phyloP scores from a whole-genome alignment of 1,284 basidiomycete genomes.

The Cystobasidium slooffiae region DNA sequence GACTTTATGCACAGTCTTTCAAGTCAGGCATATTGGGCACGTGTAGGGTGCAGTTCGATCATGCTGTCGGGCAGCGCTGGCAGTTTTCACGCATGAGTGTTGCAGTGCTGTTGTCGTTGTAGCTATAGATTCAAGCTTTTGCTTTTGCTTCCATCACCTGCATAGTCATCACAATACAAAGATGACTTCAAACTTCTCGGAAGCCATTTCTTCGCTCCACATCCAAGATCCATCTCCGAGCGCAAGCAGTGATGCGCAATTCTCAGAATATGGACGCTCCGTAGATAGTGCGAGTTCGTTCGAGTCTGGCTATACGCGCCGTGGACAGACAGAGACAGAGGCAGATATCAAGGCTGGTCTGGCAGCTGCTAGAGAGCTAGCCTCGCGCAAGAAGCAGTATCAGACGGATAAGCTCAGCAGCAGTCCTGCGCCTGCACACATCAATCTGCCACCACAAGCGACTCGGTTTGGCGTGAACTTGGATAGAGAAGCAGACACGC shows the following conservation, averaged over 20 bases:
- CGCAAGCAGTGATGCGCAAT: slow-evolving; percentile 1
- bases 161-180: background rate
- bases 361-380: slow-evolving; percentile 37
- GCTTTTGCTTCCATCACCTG: background rate
- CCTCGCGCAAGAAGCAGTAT: slow-evolving; percentile 33
- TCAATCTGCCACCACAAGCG: slow-evolving; percentile 3
- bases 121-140: slow-evolving; percentile 1
- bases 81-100: too few relatives aligned
- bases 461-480: background rate
- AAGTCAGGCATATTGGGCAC: too few relatives aligned
- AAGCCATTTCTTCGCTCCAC: slow-evolving; percentile 30
- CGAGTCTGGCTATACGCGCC: slow-evolving; percentile 37
- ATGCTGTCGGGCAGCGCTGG: background rate
- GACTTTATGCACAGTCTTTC: too few relatives aligned
- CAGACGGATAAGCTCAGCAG: slow-evolving; percentile 38
- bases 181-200: slow-evolving; percentile 36
- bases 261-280: slow-evolving; percentile 11
- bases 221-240: slow-evolving; percentile 13
- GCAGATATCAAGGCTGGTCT: slow-evolving; percentile 29
- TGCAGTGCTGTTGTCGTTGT: slow-evolving; percentile 11
- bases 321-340: slow-evolving; percentile 42
- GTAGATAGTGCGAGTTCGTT: slow-evolving; percentile 40
- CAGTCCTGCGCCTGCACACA: slow-evolving; percentile 24
- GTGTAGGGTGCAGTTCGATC: too few relatives aligned
- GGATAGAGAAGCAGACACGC: slow-evolving; percentile 12